Evolutionary conservation across 306 rosid genomes (phyloP).

Genomic region (Erythrophleum fordii): DNA sequence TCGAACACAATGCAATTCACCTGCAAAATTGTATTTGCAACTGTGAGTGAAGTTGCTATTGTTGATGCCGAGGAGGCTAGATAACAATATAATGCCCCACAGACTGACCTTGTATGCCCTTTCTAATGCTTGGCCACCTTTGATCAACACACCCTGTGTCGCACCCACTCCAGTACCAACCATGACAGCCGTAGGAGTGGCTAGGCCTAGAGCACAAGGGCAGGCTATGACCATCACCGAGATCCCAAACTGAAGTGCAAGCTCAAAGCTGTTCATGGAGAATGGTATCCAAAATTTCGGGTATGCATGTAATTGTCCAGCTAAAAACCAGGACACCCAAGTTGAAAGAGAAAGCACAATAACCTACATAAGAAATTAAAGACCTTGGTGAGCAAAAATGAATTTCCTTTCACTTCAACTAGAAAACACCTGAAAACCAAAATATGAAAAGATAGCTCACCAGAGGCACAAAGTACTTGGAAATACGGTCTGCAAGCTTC

Average conservation of each 20-base stretch:
- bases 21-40: conserved; percentile 40
- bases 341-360: conserved; percentile 61
- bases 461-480: conserved; percentile 80
- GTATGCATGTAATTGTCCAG: conserved; percentile 63
- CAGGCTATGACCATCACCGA: conserved; percentile 92
- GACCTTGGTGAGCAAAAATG: not conserved
- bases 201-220: conserved; percentile 90
- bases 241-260: conserved; percentile 84
- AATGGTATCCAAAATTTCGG: conserved; percentile 74
- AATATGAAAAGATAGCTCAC: conserved; percentile 25
- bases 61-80: not conserved
- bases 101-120: conserved; percentile 71
- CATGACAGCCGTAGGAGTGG: conserved; percentile 89
- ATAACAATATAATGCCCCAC: not conserved
- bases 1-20: conserved; percentile 79
- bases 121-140: conserved; percentile 87
- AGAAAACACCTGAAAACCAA: not conserved
- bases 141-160: conserved; percentile 76
- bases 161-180: conserved; percentile 93
- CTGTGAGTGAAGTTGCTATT: not conserved
- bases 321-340: conserved; percentile 75
- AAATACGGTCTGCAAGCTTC: conserved; percentile 75
- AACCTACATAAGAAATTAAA: conserved; percentile 50
- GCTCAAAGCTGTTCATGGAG: conserved; percentile 74
- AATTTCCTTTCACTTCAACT: not conserved